These are phyloP conservation scores for Podaxis sp. DNA, from an alignment of 768 basidiomycete genomes.

Conservation along the genomic window DNA sequence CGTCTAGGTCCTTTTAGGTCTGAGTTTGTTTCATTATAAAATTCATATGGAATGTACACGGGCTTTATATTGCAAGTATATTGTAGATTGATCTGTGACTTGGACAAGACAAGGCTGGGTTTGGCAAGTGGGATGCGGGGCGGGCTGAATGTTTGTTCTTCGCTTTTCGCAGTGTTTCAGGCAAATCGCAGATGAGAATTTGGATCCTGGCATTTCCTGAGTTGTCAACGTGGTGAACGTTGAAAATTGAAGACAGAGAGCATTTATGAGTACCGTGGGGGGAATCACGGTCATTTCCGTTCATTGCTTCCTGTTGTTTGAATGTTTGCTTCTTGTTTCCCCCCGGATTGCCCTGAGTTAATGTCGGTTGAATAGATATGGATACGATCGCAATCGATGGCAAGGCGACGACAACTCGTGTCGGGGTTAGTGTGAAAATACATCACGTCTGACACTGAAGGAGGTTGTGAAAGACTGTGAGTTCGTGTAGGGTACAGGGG, in stretches of 20 bases:
- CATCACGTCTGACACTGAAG: not conserved
- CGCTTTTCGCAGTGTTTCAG: no score
- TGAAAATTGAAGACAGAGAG: no score
- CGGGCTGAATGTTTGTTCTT: no score
- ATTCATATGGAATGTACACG: no score
- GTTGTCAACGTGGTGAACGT: not conserved
- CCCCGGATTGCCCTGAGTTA: not conserved
- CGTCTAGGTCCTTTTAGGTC: no score
- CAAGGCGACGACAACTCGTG: not conserved
- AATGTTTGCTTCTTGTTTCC: not conserved
- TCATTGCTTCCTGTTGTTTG: not conserved
- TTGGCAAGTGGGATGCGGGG: no score
- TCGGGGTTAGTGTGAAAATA: slow-evolving; percentile 3
- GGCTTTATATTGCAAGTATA: no score
- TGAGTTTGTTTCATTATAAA: no score
- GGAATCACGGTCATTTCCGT: slow-evolving; percentile 1
- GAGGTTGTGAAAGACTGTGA: not conserved
- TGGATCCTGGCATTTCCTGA: not conserved
- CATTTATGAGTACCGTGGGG: not conserved
- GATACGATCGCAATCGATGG: not conserved
- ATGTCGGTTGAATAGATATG: not conserved
- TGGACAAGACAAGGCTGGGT: no score
- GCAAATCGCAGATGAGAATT: no score
- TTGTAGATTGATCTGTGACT: no score
- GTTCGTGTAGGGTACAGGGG: not conserved